Conservation (phyloP, 2,329 filamentous ascomycete species). For the Zymoseptoria ardabiliae region DNA sequence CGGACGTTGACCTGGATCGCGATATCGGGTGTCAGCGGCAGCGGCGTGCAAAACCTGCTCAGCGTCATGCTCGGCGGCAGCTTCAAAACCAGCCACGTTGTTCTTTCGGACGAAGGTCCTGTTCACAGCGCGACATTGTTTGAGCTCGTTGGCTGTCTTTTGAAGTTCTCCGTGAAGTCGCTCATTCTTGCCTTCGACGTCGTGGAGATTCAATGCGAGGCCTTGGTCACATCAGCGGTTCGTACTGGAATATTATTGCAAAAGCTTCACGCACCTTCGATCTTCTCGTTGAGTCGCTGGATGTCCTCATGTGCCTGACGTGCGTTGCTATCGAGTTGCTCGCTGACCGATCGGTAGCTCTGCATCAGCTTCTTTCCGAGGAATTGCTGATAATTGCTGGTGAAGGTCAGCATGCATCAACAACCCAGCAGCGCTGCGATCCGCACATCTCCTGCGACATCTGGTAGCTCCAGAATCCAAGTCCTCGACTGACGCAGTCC, state of each 20-base stretch:
- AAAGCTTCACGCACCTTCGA: conserved; percentile 46
- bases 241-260: background rate
- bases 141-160: conserved; percentile 6
- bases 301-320: conserved; percentile 71
- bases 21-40: conserved; percentile 3
- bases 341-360: conserved; percentile 58
- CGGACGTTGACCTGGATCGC: conserved; percentile 2
- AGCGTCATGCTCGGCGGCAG: conserved; percentile 48
- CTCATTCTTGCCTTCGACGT: background rate
- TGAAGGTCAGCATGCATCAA: conserved; percentile 12
- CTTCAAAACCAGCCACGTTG: conserved; percentile 47
- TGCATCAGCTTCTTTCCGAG: conserved; percentile 64
- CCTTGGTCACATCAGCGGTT: background rate
- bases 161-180: conserved; percentile 6
- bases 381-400: conserved; percentile 69
- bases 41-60: conserved; percentile 37
- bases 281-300: conserved; percentile 54
- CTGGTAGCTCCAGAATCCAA: conserved; percentile 84
- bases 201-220: background rate
- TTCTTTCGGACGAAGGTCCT: conserved; percentile 50
- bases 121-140: conserved; percentile 31
- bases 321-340: conserved; percentile 64
- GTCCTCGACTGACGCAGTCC: conserved; percentile 72
- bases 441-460: conserved; percentile 71
- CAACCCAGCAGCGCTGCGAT: background rate